Evolutionary conservation across 108 stramenopile species (phyloP).

Genomic region (Pseudonitzschia multiseries): DNA sequence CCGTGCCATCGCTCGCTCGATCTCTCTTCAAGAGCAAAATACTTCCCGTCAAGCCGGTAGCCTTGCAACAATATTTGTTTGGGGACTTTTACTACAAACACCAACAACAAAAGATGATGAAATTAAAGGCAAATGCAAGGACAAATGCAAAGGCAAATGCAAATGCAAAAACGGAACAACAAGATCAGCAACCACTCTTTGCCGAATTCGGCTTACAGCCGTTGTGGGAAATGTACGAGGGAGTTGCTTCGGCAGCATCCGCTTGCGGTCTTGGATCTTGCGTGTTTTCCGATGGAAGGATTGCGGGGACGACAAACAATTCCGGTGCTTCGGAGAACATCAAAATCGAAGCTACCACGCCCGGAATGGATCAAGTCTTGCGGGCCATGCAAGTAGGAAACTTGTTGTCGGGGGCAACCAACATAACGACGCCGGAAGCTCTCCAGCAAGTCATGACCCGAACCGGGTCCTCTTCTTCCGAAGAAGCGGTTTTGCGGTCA

Average conservation of each 20-base stretch:
- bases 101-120: slow-evolving; percentile 61
- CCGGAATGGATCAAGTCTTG: slow-evolving; percentile 75
- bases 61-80: slow-evolving; percentile 75
- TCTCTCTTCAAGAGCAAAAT: slow-evolving; percentile 73
- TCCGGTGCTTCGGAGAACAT: slow-evolving; percentile 8
- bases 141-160: too few relatives aligned
- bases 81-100: slow-evolving; percentile 71
- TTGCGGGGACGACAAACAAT: slow-evolving; percentile 11
- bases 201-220: slow-evolving; percentile 69
- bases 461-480: slow-evolving; percentile 63
- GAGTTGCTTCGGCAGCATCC: slow-evolving; percentile 56
- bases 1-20: slow-evolving; percentile 70
- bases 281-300: slow-evolving; percentile 54
- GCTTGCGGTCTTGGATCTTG: slow-evolving; percentile 49
- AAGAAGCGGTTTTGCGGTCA: slow-evolving; percentile 67
- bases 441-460: slow-evolving; percentile 59
- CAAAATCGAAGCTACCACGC: slow-evolving; percentile 67
- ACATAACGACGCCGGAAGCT: slow-evolving; percentile 37
- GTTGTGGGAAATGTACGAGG: slow-evolving; percentile 81
- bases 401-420: slow-evolving; percentile 35
- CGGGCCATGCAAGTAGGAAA: slow-evolving; percentile 50
- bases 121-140: slow-evolving; percentile 81
- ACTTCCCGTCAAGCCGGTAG: slow-evolving; percentile 66
- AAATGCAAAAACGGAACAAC: slow-evolving; percentile 8
- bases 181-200: slow-evolving; percentile 58